Base-by-base conservation (phyloP, 179 eudicot genomes). In the Silene coronaria region DNA sequence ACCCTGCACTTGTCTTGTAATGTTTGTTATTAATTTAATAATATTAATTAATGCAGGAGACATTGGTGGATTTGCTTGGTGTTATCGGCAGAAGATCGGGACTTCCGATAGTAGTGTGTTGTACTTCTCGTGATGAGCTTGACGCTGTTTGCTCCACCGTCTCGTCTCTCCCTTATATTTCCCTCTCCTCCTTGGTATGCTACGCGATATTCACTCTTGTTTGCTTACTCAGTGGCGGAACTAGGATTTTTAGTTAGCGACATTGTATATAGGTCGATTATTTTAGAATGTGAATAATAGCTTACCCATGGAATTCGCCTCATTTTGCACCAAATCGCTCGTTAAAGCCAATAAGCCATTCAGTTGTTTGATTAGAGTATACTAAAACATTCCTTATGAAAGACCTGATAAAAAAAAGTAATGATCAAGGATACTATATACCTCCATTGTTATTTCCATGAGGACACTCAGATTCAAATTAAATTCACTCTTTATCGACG, bases 51-150 rank as follows among this genome's bases (percentile, higher is more conserved):
- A 28, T 45, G 48, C 76, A 93, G 98, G 95, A 87, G 77, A 95
- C 97, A 10, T 77, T 95, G 82, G 87, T 92, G 74, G 99, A 92
- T 83, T 85, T 95, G 67, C 77, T 95, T 48, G 87, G 87, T 68
- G 86, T 86, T 81, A 85, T 91, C 0, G 99, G 96, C 3, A 89
- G 87, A 57, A 87, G 89, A 26, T 80, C 90, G 0, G 81, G 86
- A 46, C 84, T 95, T 77, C 96, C 99, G 0, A 84, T 95, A 60
- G 90, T 90, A 13, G 91, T 95, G 2, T 90, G 97, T 73, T 92
- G 97, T 80, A 85, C 86, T 45, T 82, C 80, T 9, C 82, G 82
- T 9, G 85, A 82, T 10, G 63, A 82, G 19, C 82, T 82, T 11
- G 85, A 82, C 51, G 69, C 82, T 21, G 85, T 82, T 4, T 82